A percentile compares a stretch with the other conserved stretches of the same genome.
Evolutionary conservation across 257 asterid genomes (phyloP).

Genomic region (Galeopsis tetrahit): DNA sequence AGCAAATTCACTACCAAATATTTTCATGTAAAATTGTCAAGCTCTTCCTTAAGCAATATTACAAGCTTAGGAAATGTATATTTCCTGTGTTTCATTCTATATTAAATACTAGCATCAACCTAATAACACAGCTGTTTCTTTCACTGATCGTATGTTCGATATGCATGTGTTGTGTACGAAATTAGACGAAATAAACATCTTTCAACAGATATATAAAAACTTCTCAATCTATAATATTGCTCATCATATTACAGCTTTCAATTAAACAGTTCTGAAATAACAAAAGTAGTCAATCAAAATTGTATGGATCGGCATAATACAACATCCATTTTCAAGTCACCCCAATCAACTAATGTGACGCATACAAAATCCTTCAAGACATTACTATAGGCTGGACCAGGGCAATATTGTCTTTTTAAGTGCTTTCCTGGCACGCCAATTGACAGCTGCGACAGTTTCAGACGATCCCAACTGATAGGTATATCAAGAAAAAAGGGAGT

Average conservation of each 20-base stretch:
- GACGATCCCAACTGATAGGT: slow-evolving; percentile 83
- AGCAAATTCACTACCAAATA: background rate
- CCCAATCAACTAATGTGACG: slow-evolving; percentile 2
- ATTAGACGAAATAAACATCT: background rate
- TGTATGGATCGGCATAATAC: slow-evolving; percentile 21
- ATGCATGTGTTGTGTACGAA: background rate
- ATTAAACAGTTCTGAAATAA: background rate
- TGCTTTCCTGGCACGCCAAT: slow-evolving; percentile 88
- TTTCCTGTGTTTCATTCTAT: background rate
- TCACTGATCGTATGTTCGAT: background rate
- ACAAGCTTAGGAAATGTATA: slow-evolving; percentile 19
- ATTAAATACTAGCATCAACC: background rate
- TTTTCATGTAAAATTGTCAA: background rate
- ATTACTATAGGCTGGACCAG: slow-evolving; percentile 34
- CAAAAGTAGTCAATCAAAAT: slow-evolving; percentile 40
- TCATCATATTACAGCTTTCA: slow-evolving; percentile 28
- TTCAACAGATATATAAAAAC: background rate
- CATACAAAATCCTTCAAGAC: slow-evolving; percentile 27
- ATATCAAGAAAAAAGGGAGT: slow-evolving; percentile 1
- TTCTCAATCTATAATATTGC: slow-evolving; percentile 4
- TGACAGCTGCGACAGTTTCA: slow-evolving; percentile 87
- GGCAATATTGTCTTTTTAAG: slow-evolving; percentile 41
- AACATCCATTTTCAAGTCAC: slow-evolving; percentile 29
- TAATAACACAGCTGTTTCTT: background rate
- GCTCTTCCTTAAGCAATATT: background rate